Evolutionary conservation across 2,329 filamentous ascomycete species (phyloP).

Genomic region (Phialocephala sp.): DNA sequence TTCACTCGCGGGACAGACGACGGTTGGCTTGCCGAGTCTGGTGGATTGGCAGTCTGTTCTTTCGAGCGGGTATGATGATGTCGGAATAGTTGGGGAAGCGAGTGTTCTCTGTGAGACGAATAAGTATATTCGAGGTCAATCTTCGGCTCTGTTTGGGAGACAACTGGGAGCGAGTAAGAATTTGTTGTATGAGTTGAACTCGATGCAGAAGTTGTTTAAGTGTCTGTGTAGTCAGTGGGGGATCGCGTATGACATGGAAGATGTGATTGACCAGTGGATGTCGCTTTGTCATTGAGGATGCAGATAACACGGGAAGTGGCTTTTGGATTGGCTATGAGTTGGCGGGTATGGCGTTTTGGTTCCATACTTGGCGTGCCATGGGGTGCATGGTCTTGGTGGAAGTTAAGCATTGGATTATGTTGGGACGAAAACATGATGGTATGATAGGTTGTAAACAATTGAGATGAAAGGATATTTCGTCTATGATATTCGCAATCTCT

Average conservation of each 20-base stretch:
- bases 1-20: constrained; percentile 46
- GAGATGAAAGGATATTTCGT: not conserved
- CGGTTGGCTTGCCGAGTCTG: constrained; percentile 46
- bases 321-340: no score
- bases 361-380: not conserved
- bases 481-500: no score
- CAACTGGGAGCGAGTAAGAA: constrained; percentile 43
- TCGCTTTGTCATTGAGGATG: constrained; percentile 46
- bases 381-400: no score
- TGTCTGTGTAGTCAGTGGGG: constrained; percentile 53
- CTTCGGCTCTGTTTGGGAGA: constrained; percentile 31
- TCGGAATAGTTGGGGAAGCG: constrained; percentile 32
- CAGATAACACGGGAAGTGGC: no score
- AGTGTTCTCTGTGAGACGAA: constrained; percentile 43
- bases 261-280: constrained; percentile 51
- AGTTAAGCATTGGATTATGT: not conserved
- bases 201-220: constrained; percentile 52
- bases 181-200: constrained; percentile 53
- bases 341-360: not conserved
- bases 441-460: no score
- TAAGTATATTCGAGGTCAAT: constrained; percentile 45
- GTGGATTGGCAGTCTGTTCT: constrained; percentile 51
- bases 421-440: not conserved
- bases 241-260: constrained; percentile 52
- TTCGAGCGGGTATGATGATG: constrained; percentile 38